Conservation (phyloP, 2,329 filamentous ascomycete species). For the Periconia sp. region DNA sequence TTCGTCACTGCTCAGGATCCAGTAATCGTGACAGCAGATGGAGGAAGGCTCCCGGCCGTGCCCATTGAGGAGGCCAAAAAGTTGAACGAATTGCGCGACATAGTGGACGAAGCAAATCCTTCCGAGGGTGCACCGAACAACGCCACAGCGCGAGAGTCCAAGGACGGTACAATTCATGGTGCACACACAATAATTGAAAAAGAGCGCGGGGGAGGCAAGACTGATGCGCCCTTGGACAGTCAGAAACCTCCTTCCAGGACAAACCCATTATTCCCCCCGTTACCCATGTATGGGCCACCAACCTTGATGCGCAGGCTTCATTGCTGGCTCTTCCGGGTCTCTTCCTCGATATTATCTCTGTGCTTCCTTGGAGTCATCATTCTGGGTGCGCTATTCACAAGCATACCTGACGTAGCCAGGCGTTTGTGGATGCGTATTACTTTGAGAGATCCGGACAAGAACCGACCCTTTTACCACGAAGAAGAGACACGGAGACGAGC, state of each 20-base stretch:
- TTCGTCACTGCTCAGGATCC: conserved; percentile 70
- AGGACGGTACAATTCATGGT: conserved; percentile 47
- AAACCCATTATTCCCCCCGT: conserved; percentile 79
- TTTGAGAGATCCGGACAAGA: conserved; percentile 60
- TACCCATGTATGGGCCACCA: conserved; percentile 80
- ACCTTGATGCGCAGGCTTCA: conserved; percentile 66
- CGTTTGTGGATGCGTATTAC: conserved; percentile 58
- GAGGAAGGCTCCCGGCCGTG: conserved; percentile 67
- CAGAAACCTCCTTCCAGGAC: conserved; percentile 66
- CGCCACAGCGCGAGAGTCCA: conserved; percentile 41
- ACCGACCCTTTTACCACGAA: conserved; percentile 71
- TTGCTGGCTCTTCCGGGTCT: conserved; percentile 63
- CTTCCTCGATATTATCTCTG: conserved; percentile 76
- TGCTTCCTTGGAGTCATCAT: conserved; percentile 77
- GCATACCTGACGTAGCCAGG: conserved; percentile 56
- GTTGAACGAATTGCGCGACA: conserved; percentile 64
- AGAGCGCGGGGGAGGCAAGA: conserved; percentile 45
- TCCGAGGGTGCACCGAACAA: conserved; percentile 21
- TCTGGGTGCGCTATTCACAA: conserved; percentile 70
- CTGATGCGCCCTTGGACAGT: conserved; percentile 48
- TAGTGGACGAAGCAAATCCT: conserved; percentile 46
- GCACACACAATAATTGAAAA: conserved; percentile 27
- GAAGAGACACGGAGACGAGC: conserved; percentile 63
- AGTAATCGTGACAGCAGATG: conserved; percentile 69
- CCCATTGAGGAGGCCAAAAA: conserved; percentile 70